Evolutionary conservation across 2,329 filamentous ascomycete genomes (phyloP), one percentile per base, ranked within the genome.

Genomic region (Curvularia sp.): DNA sequence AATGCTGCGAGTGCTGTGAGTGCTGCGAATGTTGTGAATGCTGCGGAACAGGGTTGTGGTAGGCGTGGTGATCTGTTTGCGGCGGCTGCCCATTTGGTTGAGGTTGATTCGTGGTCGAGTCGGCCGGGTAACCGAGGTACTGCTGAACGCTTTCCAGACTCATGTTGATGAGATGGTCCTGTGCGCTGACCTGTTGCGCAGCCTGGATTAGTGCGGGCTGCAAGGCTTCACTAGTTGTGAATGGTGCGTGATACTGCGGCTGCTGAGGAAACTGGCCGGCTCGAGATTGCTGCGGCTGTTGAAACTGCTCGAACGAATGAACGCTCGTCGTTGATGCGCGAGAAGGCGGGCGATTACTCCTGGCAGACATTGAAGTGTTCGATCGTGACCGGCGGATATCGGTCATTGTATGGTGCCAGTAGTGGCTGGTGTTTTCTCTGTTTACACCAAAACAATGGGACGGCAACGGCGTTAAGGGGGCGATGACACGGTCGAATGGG

Each of bases 271-370:
- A 66, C 19, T 60, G 65, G 28, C 45, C 21, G 10, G 54, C 53
- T 8, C 61, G 60, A 34, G 65, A 55, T 49, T 65, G 69, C 43
- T 67, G 65, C 10, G 53, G 60, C 19, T 65, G 64, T 36, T 63
- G 68, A 63, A 73, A 74, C 53, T 76, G 70, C 47, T 74, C 72
- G 59, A 75, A 76, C 15, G 74, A 78, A 46, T 81, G 79, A 38
- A 80, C 65, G 64, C 80, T 82, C n/a, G 80, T 79, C 18, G 80
- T 82, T 13, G 81, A 83, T 41, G 79, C 80, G 64, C 80, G 77
- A 27, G 80, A 82, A 18, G 77, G 74, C 46, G 81, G 80, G 6
- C 81, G 75, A 60, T 79, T 80, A 52, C 77, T 77, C 64, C 77
- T 78, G 30, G 70, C 73, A 25, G 80, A 80, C 55, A 75, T 75